Base-by-base conservation (phyloP, 1,284 basidiomycete genomes). In the Schizophyllum amplum region DNA sequence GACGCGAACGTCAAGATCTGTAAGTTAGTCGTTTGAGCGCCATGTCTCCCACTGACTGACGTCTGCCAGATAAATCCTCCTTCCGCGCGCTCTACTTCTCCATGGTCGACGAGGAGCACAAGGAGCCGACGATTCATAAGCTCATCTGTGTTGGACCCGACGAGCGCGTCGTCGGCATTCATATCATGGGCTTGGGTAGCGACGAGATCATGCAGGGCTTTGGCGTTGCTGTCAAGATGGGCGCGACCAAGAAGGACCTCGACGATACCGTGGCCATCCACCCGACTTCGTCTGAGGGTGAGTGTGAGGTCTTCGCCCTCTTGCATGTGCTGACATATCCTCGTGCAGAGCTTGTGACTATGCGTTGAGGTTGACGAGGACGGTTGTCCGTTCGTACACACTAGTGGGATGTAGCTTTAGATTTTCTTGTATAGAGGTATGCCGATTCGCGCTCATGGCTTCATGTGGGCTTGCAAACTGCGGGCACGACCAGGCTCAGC, bases 121-220 rank as follows among this genome's bases (percentile, higher is more conserved):
- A 96, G 72, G 90, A 94, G 65, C 96, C 97, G 1, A 89, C 93
- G 0, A 80, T 92, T 50, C 95, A 94, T 80, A 99, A 99, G 76
- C 81, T 99, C 51, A 77, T 99, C 64, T 84, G 83, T 59, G 83
- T 82, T 1, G 94, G 94, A 0, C 81, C 84, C 7, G 94, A 98
- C 64, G 94, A 99, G 70, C 90, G 89, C 66, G 90, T 99, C 46
- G 92, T 99, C 20, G 96, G 96, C 20, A 75, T 98, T 55, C 97
- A 99, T 72, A 87, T 78, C 55, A 90, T 93, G 58, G 94, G 94
- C 52, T 92, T 88, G 20, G 82, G 94, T 50, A 91, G 90, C 47
- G 84, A 96, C 70, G 96, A 96, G 94, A 87, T 91, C 53, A 88
- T 95, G 77, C 96, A 97, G 74, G 96, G 94, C 51, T 95, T 98